Evolutionary conservation across 495 filamentous ascomycete genomes (phyloP), one percentile per base, ranked within the genome.

Genomic region (Neurospora hispaniola): DNA sequence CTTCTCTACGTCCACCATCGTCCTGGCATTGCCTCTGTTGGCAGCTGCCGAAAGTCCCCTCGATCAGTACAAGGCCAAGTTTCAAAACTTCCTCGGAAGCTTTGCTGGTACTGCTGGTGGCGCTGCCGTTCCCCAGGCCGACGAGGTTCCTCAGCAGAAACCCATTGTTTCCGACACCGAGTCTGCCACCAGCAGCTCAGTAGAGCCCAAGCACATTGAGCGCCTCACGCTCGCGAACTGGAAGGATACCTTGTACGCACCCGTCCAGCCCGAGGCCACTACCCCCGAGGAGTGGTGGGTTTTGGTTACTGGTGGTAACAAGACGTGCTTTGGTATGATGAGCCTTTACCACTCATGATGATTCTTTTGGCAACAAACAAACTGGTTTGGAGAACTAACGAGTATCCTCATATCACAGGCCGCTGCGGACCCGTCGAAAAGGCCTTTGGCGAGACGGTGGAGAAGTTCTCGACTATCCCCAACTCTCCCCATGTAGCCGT

Each of bases 271-370:
- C 16, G 83, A 78, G 7, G 83, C 85, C 69, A 85, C 83, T 38
- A 82, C 78, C 31, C 87, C 91, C 3, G 89, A 92, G 81, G 91
- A 94, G 80, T 97, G 91, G 92, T 88, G 91, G 83, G 84, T 97
- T 73, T 88, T 91, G 78, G 81, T 96, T 70, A 93, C 91, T 1
- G 94, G 94, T 70, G 89, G 92, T 54, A 96, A 97, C 83, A 93
- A 91, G 84, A 94, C 93, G 40, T 98, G 94, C 85, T 93, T 89
- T 77, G 93, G 85, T 86, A 77, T 74, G 83, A 85, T 74, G 83
- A 85, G 23, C 16, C 69, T 59, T 68, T 2, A 7, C 2, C n/a
- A n/a, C n/a, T n/a, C n/a, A n/a, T n/a, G n/a, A n/a, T n/a, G n/a
- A n/a, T n/a, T n/a, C n/a, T n/a, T n/a, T n/a, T n/a, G n/a, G 43